Evolutionary conservation across 2,329 filamentous ascomycete genomes (phyloP).

Genomic region (Aspergillus sp.): DNA sequence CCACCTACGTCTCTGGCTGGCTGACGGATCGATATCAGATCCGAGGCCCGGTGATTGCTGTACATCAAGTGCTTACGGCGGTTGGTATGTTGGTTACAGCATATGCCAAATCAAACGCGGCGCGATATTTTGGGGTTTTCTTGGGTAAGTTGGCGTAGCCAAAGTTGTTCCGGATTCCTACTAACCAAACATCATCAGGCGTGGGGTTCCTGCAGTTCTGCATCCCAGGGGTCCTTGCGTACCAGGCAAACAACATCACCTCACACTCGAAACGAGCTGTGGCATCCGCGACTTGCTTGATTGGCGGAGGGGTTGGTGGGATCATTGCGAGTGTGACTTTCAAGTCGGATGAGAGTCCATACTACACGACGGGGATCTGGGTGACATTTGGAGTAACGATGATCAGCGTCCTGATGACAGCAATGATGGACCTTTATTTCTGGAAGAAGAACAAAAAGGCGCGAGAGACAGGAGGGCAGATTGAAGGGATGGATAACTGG

Average conservation of each 20-base stretch:
- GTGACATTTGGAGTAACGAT: conserved; percentile 14
- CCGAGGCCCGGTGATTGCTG: conserved; percentile 12
- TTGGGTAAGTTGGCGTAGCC: conserved; percentile 3
- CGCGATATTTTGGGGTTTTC: conserved; percentile 11
- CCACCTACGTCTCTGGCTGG: conserved; percentile 29
- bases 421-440: conserved; percentile 10
- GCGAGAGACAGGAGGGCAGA: not conserved
- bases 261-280: conserved; percentile 29
- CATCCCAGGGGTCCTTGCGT: conserved; percentile 29
- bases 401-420: conserved; percentile 3
- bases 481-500: conserved; percentile 13
- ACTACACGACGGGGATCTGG: conserved; percentile 16
- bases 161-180: no score
- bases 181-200: conserved; percentile 8
- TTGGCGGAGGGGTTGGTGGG: conserved; percentile 27
- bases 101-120: conserved; percentile 8
- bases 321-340: conserved; percentile 15
- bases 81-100: conserved; percentile 15
- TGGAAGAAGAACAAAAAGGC: conserved; percentile 13
- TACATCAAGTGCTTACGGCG: conserved; percentile 14
- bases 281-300: conserved; percentile 28
- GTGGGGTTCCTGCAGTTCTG: conserved; percentile 29
- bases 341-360: conserved; percentile 13
- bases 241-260: conserved; percentile 34
- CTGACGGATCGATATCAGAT: conserved; percentile 14